A percentile compares a stretch with the other conserved stretches of the same genome.
phyloP scores from a whole-genome alignment of 139 green algal species.

The Parachlorella kessleri region DNA sequence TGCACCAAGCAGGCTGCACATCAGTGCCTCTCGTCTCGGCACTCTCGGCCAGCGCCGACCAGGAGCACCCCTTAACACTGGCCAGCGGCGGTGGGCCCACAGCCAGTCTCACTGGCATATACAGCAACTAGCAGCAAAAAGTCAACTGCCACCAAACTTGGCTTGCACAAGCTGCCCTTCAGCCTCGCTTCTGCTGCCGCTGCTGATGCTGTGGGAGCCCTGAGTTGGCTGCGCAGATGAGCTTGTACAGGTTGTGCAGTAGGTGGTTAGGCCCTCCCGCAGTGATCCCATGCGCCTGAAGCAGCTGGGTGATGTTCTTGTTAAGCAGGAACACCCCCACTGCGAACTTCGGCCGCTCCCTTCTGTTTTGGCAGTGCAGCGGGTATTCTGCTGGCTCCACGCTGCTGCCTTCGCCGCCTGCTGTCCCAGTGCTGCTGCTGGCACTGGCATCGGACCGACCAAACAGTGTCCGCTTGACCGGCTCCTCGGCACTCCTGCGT shows the following conservation, averaged over 20 bases:
- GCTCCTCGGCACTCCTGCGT: not conserved
- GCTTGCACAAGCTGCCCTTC: too few relatives aligned
- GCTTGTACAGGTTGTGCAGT: constrained; percentile 64
- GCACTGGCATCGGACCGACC: not conserved
- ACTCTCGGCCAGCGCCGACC: too few relatives aligned
- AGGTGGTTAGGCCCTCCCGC: constrained; percentile 56
- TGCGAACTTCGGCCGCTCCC: constrained; percentile 69
- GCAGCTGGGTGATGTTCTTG: constrained; percentile 76
- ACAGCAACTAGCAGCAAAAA: too few relatives aligned
- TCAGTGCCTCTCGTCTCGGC: too few relatives aligned
- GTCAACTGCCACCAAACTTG: too few relatives aligned
- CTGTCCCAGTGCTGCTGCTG: not conserved
- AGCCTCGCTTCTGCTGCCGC: too few relatives aligned
- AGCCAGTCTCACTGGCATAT: too few relatives aligned
- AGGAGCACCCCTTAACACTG: too few relatives aligned
- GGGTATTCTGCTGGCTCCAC: constrained; percentile 41
- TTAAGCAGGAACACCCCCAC: constrained; percentile 75
- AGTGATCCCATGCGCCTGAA: constrained; percentile 47
- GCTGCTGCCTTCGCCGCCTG: not conserved
- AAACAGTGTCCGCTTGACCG: not conserved
- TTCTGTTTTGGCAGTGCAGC: constrained; percentile 57
- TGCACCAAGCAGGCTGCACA: too few relatives aligned
- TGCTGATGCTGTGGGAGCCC: constrained; percentile 25
- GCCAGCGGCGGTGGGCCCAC: too few relatives aligned
- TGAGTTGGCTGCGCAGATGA: constrained; percentile 51